Percentiles rank a stretch among this genome's conserved stretches.
Conservation (phyloP, 495 filamentous ascomycete genomes). For the Xylaria grammica region DNA sequence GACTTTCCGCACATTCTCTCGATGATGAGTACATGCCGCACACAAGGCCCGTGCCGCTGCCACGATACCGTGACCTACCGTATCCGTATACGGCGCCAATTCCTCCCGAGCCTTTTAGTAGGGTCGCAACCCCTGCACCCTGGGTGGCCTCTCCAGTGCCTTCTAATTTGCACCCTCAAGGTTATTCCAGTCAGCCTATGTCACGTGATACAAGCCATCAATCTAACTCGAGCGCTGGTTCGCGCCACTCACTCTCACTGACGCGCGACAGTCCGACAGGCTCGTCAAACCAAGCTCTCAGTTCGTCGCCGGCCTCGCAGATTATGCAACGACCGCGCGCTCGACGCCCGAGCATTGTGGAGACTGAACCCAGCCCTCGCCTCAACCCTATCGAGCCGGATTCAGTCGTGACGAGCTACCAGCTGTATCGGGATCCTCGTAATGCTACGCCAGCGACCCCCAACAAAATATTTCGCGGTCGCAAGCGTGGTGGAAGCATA, state of each 20-base stretch:
- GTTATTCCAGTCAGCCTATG: constrained; percentile 65
- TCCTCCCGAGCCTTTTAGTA: constrained; percentile 20
- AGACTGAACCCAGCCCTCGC: constrained; percentile 52
- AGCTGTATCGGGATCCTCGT: constrained; percentile 37
- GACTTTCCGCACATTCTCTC: constrained; percentile 22
- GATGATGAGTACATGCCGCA: constrained; percentile 5
- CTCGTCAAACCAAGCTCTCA: constrained; percentile 13
- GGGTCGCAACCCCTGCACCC: constrained; percentile 30
- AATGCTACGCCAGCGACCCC: constrained; percentile 1
- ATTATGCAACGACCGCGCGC: constrained; percentile 35
- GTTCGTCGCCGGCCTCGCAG: constrained; percentile 33
- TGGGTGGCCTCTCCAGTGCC: constrained; percentile 29
- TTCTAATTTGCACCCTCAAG: constrained; percentile 38
- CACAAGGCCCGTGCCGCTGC: neutral
- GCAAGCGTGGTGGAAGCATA: constrained; percentile 3
- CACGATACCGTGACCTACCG: constrained; percentile 28
- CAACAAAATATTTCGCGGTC: neutral
- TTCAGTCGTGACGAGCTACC: constrained; percentile 42
- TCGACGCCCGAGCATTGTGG: constrained; percentile 44
- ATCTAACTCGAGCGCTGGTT: constrained; percentile 36
- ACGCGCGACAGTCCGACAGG: constrained; percentile 25
- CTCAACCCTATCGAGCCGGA: constrained; percentile 39
- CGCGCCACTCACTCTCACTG: constrained; percentile 24
- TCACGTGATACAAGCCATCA: constrained; percentile 51
- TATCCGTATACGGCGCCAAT: constrained; percentile 30